Evolutionary conservation across 495 filamentous ascomycete species (phyloP), one percentile per base, ranked within the genome.

Genomic region (Penicillium canariense): DNA sequence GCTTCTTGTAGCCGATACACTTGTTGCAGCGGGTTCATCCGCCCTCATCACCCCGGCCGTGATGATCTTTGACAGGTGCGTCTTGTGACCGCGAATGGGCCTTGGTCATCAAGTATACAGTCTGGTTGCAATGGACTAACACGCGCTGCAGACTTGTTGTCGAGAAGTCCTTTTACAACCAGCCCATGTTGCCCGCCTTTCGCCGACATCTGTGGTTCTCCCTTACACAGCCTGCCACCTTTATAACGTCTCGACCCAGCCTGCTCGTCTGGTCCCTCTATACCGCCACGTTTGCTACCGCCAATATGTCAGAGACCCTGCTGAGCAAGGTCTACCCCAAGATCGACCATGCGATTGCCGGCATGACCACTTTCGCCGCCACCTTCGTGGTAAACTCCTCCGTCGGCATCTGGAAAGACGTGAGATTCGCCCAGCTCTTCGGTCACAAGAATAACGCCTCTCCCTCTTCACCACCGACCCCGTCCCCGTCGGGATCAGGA

Each of bases 271-370:
- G 88, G 72, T 77, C 82, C 67, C 76, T 94, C 15, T 96, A 96
- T 78, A 87, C 84, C 48, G 87, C 90, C 59, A 96, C 91, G 49
- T 96, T 95, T 71, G 73, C 90, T 35, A 89, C 89, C 0, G 91
- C 91, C 56, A 96, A 96, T 75, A 70, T 80, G 10, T 80, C 94
- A 26, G 68, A 74, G 38, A 76, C 73, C 3, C 45, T 75, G 27
- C 59, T 73, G 30, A 55, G 56, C 30, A 61, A 65, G 23, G 54
- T 72, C 42, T 72, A 74, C 36, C 68, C 77, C 58, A 68, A 72
- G 14, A 73, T 85, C 55, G 69, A 81, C 51, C 65, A 83, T 2
- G 67, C 74, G 55, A 81, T 85, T 42, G 59, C 71, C 14, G 65
- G 63, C 8, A 67, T 66, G 58, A 63, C 66, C 15, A 72, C 69